phyloP scores from a whole-genome alignment of 1,139 yeast genomes.

The Candida gigantensis region DNA sequence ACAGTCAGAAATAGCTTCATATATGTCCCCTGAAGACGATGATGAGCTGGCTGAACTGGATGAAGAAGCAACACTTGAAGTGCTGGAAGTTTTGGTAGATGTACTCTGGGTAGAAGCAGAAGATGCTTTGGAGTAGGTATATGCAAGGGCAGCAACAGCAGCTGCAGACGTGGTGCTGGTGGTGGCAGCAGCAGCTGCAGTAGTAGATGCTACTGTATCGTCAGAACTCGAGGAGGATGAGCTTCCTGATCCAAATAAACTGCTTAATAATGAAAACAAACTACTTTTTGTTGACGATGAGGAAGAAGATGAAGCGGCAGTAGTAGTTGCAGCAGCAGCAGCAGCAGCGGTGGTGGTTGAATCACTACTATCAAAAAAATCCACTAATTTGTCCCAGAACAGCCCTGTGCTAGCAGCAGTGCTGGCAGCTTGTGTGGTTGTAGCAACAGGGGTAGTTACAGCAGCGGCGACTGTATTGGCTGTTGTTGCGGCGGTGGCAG shows the following conservation, averaged over 20 bases:
- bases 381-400: too few species aligned
- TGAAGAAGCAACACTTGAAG: slow-evolving; percentile 9
- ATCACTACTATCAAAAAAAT: too few species aligned
- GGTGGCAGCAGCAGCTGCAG: slow-evolving; percentile 1
- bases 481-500: slow-evolving; percentile 16
- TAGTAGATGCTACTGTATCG: neutral
- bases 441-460: slow-evolving; percentile 1
- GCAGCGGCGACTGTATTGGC: slow-evolving; percentile 5
- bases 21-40: slow-evolving; percentile 16
- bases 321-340: slow-evolving; percentile 12
- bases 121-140: too few species aligned
- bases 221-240: slow-evolving; percentile 8
- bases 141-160: too few species aligned
- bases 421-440: slow-evolving; percentile 3
- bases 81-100: slow-evolving; percentile 11
- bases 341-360: slow-evolving; percentile 12
- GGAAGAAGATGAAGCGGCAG: slow-evolving; percentile 11
- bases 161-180: too few species aligned
- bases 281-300: slow-evolving; percentile 8
- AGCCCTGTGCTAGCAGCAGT: too few species aligned
- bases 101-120: slow-evolving; percentile 6
- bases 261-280: slow-evolving; percentile 8
- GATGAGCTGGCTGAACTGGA: slow-evolving; percentile 14
- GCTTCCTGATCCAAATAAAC: slow-evolving; percentile 4
- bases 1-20: slow-evolving; percentile 28